These are phyloP conservation scores for Vanilla planifolia DNA, from an alignment of 106 monocot genomes.

Conservation along the genomic window DNA sequence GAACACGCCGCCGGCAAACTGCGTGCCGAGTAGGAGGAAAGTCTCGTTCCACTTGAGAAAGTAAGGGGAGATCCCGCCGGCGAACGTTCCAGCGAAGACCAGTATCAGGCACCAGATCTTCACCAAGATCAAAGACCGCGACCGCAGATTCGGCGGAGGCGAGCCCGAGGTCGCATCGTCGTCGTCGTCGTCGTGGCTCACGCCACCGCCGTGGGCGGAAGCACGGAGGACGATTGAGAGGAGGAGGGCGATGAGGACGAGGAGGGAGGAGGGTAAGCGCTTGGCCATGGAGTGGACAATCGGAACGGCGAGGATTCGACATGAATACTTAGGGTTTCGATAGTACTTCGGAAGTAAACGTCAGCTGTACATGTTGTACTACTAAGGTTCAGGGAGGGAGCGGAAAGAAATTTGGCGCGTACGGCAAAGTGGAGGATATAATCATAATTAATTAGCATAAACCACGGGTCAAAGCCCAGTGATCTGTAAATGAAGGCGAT, in stretches of 20 bases:
- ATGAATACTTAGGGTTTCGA: too few species aligned
- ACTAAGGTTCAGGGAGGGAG: too few species aligned
- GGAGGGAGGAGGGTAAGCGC: not conserved
- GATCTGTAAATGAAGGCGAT: too few species aligned
- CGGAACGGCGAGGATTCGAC: not conserved
- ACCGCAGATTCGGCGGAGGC: slow-evolving; percentile 30
- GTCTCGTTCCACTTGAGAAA: slow-evolving; percentile 77
- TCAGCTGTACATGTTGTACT: too few species aligned
- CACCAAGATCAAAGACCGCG: slow-evolving; percentile 40
- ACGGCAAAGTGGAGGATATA: too few species aligned
- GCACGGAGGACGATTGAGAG: slow-evolving; percentile 15
- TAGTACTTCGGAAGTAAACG: too few species aligned
- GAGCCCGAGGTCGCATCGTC: slow-evolving; percentile 17
- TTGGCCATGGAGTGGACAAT: too few species aligned
- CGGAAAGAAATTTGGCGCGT: too few species aligned
- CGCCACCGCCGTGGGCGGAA: slow-evolving; percentile 8
- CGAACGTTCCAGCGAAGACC: slow-evolving; percentile 57
- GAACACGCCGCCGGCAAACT: slow-evolving; percentile 92
- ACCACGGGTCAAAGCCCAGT: too few species aligned
- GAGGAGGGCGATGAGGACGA: slow-evolving; percentile 9
- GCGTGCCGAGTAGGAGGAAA: slow-evolving; percentile 63
- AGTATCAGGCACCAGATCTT: slow-evolving; percentile 69
- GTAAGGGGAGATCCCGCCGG: slow-evolving; percentile 68
- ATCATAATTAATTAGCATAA: too few species aligned
- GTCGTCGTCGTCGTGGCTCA: slow-evolving; percentile 14